Base-by-base conservation (phyloP, 192 early-diverging fungal species). In the Coemansia sp. region DNA sequence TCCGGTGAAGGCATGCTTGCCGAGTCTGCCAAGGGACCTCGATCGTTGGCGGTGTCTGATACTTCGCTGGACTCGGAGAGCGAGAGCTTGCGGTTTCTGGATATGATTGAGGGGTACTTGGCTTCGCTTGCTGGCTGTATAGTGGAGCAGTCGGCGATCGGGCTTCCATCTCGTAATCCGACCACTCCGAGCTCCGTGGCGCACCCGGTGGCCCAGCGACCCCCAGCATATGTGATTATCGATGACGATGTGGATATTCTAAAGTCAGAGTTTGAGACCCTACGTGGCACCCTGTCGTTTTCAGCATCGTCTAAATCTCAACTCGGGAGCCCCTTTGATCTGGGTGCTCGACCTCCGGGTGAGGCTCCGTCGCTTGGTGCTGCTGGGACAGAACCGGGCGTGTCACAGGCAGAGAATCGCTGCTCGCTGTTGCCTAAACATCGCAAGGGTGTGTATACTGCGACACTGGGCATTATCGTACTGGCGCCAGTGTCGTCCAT, bases 281-380 rank as follows among this genome's bases (percentile, higher is more conserved):
- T 83, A 52, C 75, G 80, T 15, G 80, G 80, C 15, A 83, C 73
- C n/a, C 62, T 83, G 73, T 75, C 76, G 9, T 83, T 83, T 57
- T 60, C 57, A 16, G 57, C 57, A n/a, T 65, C 76, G 2, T 63
- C 73, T 18, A 65, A 69, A 29, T 62, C 73, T 6, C 39, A 47
- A 22, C 49, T 39, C 62, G 70, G 70, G 6, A 52, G 58, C 31
- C 47, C 70, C 34, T 31, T 29, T 33, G 66, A 62, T 13, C 27
- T 49, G 10, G 29, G 58, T 5, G 9, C 53, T 33, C 57, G 31
- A 18, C 57, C 57, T 31, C 31, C 31, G 18, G 57, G 31, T 24
- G 57, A 33, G 16, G 31, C 57, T 60, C 16, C 31, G 15, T 16
- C 55, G 13, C 29, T 31, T 31, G 29, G 55, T 33, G 55, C 31